A percentile compares a stretch with the other conserved stretches of the same genome.
Conservation (phyloP, 169 alveolate genomes). For the Cryptosporidium sp. region DNA sequence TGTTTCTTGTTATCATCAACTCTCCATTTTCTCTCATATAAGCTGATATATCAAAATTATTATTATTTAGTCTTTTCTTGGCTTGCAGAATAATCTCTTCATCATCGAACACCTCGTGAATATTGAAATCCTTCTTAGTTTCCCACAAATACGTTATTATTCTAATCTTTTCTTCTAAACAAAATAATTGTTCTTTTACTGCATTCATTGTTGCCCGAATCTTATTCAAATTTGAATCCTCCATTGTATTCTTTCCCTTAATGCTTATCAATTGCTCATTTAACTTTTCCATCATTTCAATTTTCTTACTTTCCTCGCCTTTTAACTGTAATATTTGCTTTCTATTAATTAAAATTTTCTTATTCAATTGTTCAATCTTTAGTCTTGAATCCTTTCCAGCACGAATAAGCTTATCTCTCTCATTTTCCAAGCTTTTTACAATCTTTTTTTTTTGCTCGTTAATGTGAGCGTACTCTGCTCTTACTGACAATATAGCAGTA, state of each 20-base stretch:
- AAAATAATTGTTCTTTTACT: constrained; percentile 3
- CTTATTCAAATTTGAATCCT: constrained; percentile 13
- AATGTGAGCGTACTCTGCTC: constrained; percentile 23
- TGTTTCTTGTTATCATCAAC: neutral
- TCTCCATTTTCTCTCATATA: constrained; percentile 20
- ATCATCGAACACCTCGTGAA: neutral
- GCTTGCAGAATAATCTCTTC: constrained; percentile 7
- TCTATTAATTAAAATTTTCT: constrained; percentile 17
- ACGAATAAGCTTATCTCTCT: neutral
- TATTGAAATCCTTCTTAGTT: constrained; percentile 5
- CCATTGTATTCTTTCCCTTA: neutral
- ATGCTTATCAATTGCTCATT: neutral
- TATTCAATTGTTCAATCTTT: constrained; percentile 21
- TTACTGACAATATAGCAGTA: constrained; percentile 30
- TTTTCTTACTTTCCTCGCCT: constrained; percentile 3
- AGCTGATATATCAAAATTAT: neutral
- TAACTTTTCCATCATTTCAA: neutral
- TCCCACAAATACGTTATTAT: constrained; percentile 1
- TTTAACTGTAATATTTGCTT: constrained; percentile 7
- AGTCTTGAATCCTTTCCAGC: neutral
- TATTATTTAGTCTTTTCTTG: neutral
- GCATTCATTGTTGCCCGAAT: neutral
- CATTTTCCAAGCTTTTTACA: neutral
- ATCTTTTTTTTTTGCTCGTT: constrained; percentile 25
- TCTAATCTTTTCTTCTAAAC: constrained; percentile 5